These are phyloP conservation scores for Aspergillus fijiensis DNA, from an alignment of 2,329 filamentous ascomycete genomes.

Conservation along the genomic window DNA sequence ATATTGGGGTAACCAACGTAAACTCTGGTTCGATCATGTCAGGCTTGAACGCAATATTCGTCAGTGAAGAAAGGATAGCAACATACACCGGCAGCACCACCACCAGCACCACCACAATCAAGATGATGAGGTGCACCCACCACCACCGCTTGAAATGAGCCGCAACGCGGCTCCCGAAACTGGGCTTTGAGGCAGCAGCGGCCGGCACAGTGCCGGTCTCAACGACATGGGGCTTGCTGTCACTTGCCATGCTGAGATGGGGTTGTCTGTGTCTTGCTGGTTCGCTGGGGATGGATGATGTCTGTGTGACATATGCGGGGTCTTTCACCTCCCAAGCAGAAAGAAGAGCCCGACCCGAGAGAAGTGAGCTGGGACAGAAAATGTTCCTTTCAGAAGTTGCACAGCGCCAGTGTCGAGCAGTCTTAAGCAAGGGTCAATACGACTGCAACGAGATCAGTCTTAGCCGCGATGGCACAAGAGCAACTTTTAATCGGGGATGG, in stretches of 20 bases:
- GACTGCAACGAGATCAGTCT: conserved; percentile 1
- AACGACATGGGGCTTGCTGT: conserved; percentile 25
- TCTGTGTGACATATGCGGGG: conserved; percentile 6
- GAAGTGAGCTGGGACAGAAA: conserved; percentile 1
- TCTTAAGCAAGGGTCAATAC: neutral
- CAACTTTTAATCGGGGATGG: neutral
- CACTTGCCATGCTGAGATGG: conserved; percentile 11
- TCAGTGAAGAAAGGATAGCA: neutral
- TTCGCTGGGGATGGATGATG: neutral
- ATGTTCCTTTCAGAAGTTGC: neutral
- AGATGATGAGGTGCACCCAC: conserved; percentile 55
- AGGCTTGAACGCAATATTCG: neutral
- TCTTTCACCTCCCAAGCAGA: neutral
- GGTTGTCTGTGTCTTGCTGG: neutral
- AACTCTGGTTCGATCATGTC: conserved; percentile 39
- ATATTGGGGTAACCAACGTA: conserved; percentile 61
- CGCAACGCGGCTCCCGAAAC: conserved; percentile 27
- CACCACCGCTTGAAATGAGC: conserved; percentile 49
- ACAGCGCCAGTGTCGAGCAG: neutral
- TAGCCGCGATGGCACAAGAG: neutral
- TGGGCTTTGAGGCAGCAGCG: conserved; percentile 18
- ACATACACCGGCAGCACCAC: conserved; percentile 58
- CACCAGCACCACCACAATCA: conserved; percentile 53
- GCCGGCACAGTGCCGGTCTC: conserved; percentile 16
- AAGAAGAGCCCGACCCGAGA: neutral